A percentile compares a stretch with the other conserved stretches of the same genome.
Evolutionary conservation across 345 rosid genomes (phyloP).

Genomic region (Ricinus communis): DNA sequence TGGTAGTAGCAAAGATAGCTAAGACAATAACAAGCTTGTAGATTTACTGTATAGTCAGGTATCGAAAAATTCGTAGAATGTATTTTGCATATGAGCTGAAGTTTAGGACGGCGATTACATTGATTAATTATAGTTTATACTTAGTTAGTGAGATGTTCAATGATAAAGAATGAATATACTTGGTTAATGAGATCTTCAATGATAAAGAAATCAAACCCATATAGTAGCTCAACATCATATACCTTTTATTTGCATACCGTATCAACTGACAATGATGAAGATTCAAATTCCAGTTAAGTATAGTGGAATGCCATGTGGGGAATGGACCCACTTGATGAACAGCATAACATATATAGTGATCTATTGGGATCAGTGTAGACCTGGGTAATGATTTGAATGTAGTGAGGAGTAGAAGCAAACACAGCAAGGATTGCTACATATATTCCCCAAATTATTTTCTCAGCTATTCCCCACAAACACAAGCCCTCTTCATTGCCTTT

Average conservation of each 20-base stretch:
- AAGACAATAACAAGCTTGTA: not conserved
- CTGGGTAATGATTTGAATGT: slow-evolving; percentile 47
- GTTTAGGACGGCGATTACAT: not conserved
- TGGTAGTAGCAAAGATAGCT: too few relatives aligned
- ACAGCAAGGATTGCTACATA: slow-evolving; percentile 53
- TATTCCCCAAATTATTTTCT: slow-evolving; percentile 31
- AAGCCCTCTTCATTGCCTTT: not conserved
- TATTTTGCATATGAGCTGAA: not conserved
- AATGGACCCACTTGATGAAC: slow-evolving; percentile 18
- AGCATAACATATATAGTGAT: slow-evolving; percentile 11
- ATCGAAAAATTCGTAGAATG: not conserved
- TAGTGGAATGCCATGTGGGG: slow-evolving; percentile 25
- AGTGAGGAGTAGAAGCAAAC: slow-evolving; percentile 53
- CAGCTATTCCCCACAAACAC: slow-evolving; percentile 28
- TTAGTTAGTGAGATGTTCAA: slow-evolving; percentile 28
- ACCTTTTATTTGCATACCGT: slow-evolving; percentile 15
- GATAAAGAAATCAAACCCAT: slow-evolving; percentile 30
- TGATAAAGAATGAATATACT: slow-evolving; percentile 22
- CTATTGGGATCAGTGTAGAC: slow-evolving; percentile 20
- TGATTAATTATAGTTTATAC: not conserved
- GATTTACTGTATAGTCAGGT: not conserved
- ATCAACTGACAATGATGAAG: slow-evolving; percentile 42
- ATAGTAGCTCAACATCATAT: slow-evolving; percentile 14
- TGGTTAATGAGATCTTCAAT: slow-evolving; percentile 30
- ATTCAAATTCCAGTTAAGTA: slow-evolving; percentile 29